Conservation (phyloP, 2,329 filamentous ascomycete genomes). For the Alternaria dauci region DNA sequence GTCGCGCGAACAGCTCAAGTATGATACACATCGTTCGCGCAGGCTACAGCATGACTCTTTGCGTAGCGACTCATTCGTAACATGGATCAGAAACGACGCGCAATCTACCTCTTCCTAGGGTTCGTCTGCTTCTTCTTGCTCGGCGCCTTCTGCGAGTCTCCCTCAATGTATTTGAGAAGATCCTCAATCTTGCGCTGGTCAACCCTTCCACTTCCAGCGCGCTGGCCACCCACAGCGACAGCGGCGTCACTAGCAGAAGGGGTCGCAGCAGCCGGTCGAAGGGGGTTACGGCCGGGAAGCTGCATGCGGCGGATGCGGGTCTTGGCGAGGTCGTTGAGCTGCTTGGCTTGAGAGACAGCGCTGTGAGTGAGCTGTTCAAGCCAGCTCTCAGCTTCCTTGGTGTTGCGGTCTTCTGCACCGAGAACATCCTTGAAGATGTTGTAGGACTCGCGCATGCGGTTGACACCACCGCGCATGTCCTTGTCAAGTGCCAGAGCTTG, state of each 20-base stretch:
- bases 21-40: constrained; percentile 4
- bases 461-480: constrained; percentile 89
- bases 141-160: constrained; percentile 57
- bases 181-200: constrained; percentile 91
- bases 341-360: constrained; percentile 92
- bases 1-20: constrained; percentile 1
- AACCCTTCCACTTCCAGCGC: constrained; percentile 54
- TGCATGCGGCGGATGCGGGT: constrained; percentile 76
- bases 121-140: constrained; percentile 57
- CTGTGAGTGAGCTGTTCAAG: constrained; percentile 95
- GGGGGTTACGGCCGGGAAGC: constrained; percentile 64
- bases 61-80: not conserved
- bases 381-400: constrained; percentile 97
- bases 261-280: constrained; percentile 69
- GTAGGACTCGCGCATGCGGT: constrained; percentile 94
- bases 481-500: constrained; percentile 96
- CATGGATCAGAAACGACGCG: not conserved
- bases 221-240: constrained; percentile 49
- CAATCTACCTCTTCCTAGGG: constrained; percentile 49
- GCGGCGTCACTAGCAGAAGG: constrained; percentile 62
- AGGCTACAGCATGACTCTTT: constrained; percentile 3
- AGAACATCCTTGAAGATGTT: constrained; percentile 92
- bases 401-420: constrained; percentile 92
- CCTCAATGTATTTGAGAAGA: constrained; percentile 93
- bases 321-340: constrained; percentile 83